A percentile compares a stretch with the other conserved stretches of the same genome.
Evolutionary conservation across 2,329 filamentous ascomycete species (phyloP).

Genomic region (Neonectria coccinea): DNA sequence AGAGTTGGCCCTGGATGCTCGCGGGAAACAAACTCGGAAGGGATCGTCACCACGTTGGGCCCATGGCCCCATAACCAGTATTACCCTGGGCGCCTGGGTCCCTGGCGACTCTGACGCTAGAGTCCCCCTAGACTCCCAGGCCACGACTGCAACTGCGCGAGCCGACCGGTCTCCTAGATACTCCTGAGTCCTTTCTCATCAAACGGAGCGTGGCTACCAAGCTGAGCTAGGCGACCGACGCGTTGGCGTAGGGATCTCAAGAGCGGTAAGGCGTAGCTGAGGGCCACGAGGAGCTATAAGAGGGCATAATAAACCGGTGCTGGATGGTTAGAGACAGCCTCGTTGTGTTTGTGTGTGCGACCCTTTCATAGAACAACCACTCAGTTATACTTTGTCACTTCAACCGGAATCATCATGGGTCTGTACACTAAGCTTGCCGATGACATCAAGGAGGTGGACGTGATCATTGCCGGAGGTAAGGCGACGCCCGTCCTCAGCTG

Average conservation of each 20-base stretch:
- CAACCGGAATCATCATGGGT: slow-evolving; percentile 5
- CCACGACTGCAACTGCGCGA: neutral
- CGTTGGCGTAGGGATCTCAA: neutral
- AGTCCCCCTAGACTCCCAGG: neutral
- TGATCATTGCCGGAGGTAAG: slow-evolving; percentile 40
- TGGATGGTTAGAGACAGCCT: neutral
- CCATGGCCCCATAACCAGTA: neutral
- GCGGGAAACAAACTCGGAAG: neutral
- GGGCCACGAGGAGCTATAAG: neutral
- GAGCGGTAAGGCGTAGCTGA: neutral
- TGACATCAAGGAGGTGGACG: slow-evolving; percentile 32
- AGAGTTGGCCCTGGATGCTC: neutral
- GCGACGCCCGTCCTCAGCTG: neutral
- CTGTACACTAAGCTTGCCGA: slow-evolving; percentile 18
- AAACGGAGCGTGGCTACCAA: neutral
- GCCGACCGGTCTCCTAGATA: neutral
- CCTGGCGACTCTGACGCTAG: neutral
- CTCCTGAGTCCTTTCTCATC: neutral
- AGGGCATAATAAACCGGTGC: neutral
- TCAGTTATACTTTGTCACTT: neutral
- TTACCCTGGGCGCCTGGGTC: neutral
- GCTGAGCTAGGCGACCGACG: neutral
- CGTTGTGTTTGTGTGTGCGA: neutral
- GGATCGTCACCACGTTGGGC: neutral
- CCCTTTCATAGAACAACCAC: neutral